Conservation (phyloP, 78 protist genomes). For the Guillardia theta region DNA sequence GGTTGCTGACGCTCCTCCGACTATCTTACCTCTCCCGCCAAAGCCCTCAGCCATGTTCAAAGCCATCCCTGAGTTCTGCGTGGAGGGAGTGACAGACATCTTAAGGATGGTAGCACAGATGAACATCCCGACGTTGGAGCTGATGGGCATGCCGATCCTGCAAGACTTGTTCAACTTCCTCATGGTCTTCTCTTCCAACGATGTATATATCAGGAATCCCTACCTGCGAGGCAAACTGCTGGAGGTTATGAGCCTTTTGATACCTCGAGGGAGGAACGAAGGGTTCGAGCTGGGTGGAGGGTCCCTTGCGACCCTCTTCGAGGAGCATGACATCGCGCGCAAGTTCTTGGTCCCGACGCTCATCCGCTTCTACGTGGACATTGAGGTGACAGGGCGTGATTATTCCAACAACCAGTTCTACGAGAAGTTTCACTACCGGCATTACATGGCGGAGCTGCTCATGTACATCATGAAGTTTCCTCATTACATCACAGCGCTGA, state of each 20-base stretch:
- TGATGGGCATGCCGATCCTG: not conserved
- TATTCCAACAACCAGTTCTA: not conserved
- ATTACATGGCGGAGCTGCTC: conserved; percentile 22
- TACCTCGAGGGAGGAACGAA: not conserved
- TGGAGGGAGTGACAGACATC: conserved; percentile 17
- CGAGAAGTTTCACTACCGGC: conserved; percentile 58
- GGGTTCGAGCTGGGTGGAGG: not conserved
- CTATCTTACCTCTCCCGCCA: not conserved
- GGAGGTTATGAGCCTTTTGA: not conserved
- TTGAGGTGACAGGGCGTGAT: not conserved
- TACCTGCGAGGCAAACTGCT: conserved; percentile 55
- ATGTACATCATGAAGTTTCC: conserved; percentile 22
- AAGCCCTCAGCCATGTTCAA: not conserved
- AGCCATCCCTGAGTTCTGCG: conserved; percentile 34
- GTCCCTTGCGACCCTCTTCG: not conserved
- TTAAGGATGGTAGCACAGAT: not conserved
- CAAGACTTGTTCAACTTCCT: not conserved
- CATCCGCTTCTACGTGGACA: conserved; percentile 55
- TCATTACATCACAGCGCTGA: not conserved
- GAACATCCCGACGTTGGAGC: not conserved
- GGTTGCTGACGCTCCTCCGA: not conserved
- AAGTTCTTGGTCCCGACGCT: conserved; percentile 22
- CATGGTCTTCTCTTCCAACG: not conserved
- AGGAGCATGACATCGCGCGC: conserved; percentile 20
- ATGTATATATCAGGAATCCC: conserved; percentile 41